Percentiles rank a stretch among this genome's conserved stretches.
Conservation (phyloP, 495 filamentous ascomycete species). For the Stereocaulon alpinum region DNA sequence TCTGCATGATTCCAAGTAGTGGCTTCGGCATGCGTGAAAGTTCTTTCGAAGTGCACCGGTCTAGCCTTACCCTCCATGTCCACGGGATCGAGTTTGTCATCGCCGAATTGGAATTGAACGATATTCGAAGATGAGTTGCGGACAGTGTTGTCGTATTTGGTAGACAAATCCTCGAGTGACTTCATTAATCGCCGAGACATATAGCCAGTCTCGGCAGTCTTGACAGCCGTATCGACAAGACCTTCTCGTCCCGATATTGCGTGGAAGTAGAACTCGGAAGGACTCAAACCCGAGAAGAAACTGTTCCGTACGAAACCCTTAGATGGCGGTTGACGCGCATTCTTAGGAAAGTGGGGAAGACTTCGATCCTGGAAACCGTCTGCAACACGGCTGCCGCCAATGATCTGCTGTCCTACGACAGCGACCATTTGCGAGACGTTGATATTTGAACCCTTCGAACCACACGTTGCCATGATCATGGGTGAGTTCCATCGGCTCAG, state of each 20-base stretch:
- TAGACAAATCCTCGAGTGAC: conserved; percentile 86
- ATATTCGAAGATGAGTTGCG: conserved; percentile 74
- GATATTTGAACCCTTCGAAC: conserved; percentile 91
- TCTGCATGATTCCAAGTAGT: conserved; percentile 72
- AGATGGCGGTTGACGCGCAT: conserved; percentile 75
- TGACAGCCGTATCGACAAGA: conserved; percentile 98
- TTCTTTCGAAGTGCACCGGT: conserved; percentile 87
- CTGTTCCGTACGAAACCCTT: conserved; percentile 97
- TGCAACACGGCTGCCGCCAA: conserved; percentile 81
- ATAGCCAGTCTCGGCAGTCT: conserved; percentile 97
- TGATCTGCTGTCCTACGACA: conserved; percentile 95
- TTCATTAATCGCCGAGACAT: conserved; percentile 99
- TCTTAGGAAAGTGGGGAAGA: conserved; percentile 90
- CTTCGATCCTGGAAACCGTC: conserved; percentile 95
- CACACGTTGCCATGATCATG: conserved; percentile 92
- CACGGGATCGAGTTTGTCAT: conserved; percentile 87
- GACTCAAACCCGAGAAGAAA: conserved; percentile 87
- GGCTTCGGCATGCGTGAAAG: conserved; percentile 73
- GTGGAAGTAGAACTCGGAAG: conserved; percentile 94
- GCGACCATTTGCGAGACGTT: conserved; percentile 99
- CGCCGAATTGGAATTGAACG: conserved; percentile 95
- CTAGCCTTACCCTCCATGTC: conserved; percentile 95
- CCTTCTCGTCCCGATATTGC: conserved; percentile 97
- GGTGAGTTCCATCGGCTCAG: conserved; percentile 88
- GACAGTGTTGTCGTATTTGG: conserved; percentile 87